Evolutionary conservation across 805 yeast species (phyloP).

Genomic region (Wickerhamiella occidentalis): DNA sequence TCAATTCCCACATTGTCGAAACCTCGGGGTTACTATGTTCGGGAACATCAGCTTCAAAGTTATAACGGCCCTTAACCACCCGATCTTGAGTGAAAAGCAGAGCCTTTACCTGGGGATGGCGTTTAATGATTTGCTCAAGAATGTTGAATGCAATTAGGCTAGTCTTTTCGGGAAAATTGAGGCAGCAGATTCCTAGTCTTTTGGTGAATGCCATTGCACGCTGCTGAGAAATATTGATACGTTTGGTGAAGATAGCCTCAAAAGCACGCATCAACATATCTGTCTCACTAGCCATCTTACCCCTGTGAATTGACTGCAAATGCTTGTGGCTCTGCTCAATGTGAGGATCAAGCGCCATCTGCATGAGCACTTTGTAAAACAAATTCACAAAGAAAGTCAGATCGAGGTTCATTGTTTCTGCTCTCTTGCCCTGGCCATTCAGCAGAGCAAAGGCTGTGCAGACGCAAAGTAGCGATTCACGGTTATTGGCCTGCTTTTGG

Average conservation of each 20-base stretch:
- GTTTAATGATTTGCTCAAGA: slow-evolving; percentile 58
- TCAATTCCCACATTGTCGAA: slow-evolving; percentile 83
- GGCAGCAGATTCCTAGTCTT: slow-evolving; percentile 50
- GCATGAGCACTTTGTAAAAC: slow-evolving; percentile 55
- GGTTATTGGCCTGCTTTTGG: slow-evolving; percentile 37
- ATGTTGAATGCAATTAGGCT: slow-evolving; percentile 66
- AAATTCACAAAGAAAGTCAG: slow-evolving; percentile 67
- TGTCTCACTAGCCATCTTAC: slow-evolving; percentile 73
- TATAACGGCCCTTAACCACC: slow-evolving; percentile 66
- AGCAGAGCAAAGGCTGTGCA: slow-evolving; percentile 83
- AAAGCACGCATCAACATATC: slow-evolving; percentile 68
- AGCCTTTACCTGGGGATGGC: slow-evolving; percentile 61
- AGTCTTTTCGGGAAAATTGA: slow-evolving; percentile 82
- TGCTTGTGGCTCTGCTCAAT: slow-evolving; percentile 77
- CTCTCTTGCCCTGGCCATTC: slow-evolving; percentile 43
- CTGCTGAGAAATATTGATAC: slow-evolving; percentile 36
- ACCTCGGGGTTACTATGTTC: slow-evolving; percentile 77
- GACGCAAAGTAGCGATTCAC: slow-evolving; percentile 70
- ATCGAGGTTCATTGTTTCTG: slow-evolving; percentile 66
- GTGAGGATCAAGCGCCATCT: slow-evolving; percentile 65
- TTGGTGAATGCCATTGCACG: slow-evolving; percentile 56
- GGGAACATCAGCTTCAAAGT: slow-evolving; percentile 50
- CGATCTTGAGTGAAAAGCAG: slow-evolving; percentile 82
- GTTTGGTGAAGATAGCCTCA: slow-evolving; percentile 54
- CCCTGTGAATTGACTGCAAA: slow-evolving; percentile 55